These are phyloP conservation scores for Mortierella sp. DNA, from an alignment of 371 early-diverging fungal genomes.

Conservation along the genomic window DNA sequence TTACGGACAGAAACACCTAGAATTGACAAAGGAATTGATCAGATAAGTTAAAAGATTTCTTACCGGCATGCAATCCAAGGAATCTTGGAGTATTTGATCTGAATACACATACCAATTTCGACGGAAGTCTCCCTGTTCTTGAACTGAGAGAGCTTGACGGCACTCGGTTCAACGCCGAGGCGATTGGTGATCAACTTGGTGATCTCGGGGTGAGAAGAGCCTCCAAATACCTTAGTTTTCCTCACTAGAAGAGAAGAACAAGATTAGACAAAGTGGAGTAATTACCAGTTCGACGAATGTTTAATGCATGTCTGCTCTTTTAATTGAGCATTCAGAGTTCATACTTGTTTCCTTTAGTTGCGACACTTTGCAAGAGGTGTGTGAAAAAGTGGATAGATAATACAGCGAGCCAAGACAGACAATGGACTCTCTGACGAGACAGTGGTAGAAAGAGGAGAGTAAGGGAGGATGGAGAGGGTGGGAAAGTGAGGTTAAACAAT, in stretches of 20 bases:
- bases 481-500: conserved; percentile 10
- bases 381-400: neutral
- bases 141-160: conserved; percentile 81
- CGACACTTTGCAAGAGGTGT: conserved; percentile 30
- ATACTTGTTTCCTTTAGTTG: conserved; percentile 44
- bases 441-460: conserved; percentile 8
- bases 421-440: neutral
- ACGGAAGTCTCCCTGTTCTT: conserved; percentile 83
- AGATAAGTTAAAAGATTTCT: neutral
- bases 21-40: neutral
- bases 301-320: neutral
- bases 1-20: conserved; percentile 93
- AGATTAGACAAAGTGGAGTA: conserved; percentile 5
- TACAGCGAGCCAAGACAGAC: neutral
- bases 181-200: conserved; percentile 82
- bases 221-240: conserved; percentile 92
- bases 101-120: conserved; percentile 63
- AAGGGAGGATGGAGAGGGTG: conserved; percentile 12
- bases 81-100: neutral
- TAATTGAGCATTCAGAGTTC: neutral
- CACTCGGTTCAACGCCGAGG: conserved; percentile 80
- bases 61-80: neutral
- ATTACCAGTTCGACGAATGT: neutral
- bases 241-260: conserved; percentile 28
- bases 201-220: conserved; percentile 95